These are phyloP conservation scores for Boletus coffeatus DNA, from an alignment of 1,284 basidiomycete genomes.

Conservation along the genomic window DNA sequence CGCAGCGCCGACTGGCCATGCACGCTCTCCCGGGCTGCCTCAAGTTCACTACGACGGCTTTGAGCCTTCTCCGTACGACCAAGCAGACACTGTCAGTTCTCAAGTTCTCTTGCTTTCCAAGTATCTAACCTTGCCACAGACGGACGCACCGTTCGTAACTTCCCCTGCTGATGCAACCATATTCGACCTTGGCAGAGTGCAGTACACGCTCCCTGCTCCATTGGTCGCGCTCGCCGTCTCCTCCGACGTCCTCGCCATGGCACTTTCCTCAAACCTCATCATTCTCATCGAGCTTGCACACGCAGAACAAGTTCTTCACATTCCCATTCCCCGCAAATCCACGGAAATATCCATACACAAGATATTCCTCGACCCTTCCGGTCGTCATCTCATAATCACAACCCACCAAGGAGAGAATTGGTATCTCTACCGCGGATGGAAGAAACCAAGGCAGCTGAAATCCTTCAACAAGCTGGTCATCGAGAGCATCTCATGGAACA, in stretches of 20 bases:
- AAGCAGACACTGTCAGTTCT: slow-evolving; percentile 40
- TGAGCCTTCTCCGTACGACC: slow-evolving; percentile 60
- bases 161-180: slow-evolving; percentile 49
- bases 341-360: slow-evolving; percentile 69
- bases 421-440: slow-evolving; percentile 81
- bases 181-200: slow-evolving; percentile 83
- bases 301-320: slow-evolving; percentile 74
- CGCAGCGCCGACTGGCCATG: slow-evolving; percentile 47
- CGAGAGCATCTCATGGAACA: slow-evolving; percentile 93
- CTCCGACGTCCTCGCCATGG: slow-evolving; percentile 85
- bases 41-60: slow-evolving; percentile 82
- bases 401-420: slow-evolving; percentile 90
- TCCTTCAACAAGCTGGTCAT: slow-evolving; percentile 80
- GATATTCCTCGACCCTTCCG: slow-evolving; percentile 89
- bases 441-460: slow-evolving; percentile 75
- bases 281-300: slow-evolving; percentile 83
- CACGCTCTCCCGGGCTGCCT: slow-evolving; percentile 40
- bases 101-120: slow-evolving; percentile 2
- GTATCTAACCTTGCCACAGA: slow-evolving; percentile 25
- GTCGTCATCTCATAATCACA: slow-evolving; percentile 83
- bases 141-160: slow-evolving; percentile 35
- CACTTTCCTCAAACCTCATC: slow-evolving; percentile 68
- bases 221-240: slow-evolving; percentile 77
- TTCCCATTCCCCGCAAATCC: slow-evolving; percentile 70
- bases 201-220: slow-evolving; percentile 81